Base-by-base conservation (phyloP, 2,329 filamentous ascomycete species). In the Microcera coccophila region DNA sequence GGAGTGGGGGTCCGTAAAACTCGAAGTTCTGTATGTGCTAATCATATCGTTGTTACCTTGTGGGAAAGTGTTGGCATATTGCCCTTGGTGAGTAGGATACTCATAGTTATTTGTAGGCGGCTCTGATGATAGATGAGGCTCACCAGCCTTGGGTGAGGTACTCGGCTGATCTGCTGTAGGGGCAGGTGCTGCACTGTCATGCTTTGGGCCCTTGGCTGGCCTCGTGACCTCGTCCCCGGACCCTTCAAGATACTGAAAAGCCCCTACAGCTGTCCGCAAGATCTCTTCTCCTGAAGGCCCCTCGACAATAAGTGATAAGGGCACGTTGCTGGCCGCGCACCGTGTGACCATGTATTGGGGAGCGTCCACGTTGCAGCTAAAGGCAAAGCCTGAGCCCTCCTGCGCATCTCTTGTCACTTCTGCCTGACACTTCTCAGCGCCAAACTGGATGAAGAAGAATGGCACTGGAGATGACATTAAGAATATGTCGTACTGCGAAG, bases 371-470 rank as follows among this genome's bases (percentile, higher is more conserved):
- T 78, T 80, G 54, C 95, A 74, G 21, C 78, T 76, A 65, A 93
- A 95, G 49, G 83, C 77, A 62, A 79, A 87, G 16, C 79, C 77
- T 52, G 77, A 68, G 41, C 63, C 67, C 48, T 82, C 78, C 67
- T 72, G 79, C 53, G 66, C 74, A 61, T 70, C 69, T 60, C 84
- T 83, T 35, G 79, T 75, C 18, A 90, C 73, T 42, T 82, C 76
- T n/a, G 63, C 59, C 1, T 62, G 55, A 63, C 82, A 85, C 63
- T 83, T 82, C 57, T 85, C 80, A n/a, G 78, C 75, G n/a, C 88
- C 89, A 65, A 95, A 94, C 36, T 83, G 77, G 41, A 95, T 66
- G 50, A 70, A 83, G 57, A 87, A 82, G 38, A 73, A 73, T 2
- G 76, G 71, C 41, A 70, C 60, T 32, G 71, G 75, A 45, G 74